These are phyloP conservation scores for Tarenaya hassleriana DNA, from an alignment of 345 rosid genomes.

Conservation along the genomic window DNA sequence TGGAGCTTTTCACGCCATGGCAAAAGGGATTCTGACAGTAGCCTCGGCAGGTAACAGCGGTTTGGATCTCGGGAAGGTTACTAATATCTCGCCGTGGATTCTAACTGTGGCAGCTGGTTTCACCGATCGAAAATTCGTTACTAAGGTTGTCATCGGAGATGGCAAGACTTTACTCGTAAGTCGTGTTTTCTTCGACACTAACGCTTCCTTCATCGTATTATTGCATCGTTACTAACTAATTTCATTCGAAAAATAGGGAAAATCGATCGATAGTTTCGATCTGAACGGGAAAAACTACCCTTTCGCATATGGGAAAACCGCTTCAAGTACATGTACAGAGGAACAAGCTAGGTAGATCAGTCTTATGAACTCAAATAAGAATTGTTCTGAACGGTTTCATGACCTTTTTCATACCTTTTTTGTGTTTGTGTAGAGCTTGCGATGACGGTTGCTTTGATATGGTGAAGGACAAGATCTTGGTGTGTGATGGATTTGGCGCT, in stretches of 20 bases:
- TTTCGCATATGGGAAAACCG: conserved; percentile 22
- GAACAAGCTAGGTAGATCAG: conserved; percentile 18
- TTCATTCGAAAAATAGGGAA: conserved; percentile 19
- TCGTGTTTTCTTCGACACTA: conserved; percentile 1
- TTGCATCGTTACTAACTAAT: neutral
- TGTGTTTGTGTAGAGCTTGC: conserved; percentile 26
- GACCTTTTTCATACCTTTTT: neutral
- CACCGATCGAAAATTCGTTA: conserved; percentile 44
- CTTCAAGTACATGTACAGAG: conserved; percentile 8
- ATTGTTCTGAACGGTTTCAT: too few relatives aligned
- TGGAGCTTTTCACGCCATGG: conserved; percentile 54
- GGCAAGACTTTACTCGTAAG: conserved; percentile 36
- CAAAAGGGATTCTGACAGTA: conserved; percentile 53
- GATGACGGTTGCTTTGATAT: conserved; percentile 21
- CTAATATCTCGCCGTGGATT: conserved; percentile 56
- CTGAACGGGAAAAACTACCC: conserved; percentile 25
- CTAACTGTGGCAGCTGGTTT: conserved; percentile 61
- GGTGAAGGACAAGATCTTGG: conserved; percentile 37
- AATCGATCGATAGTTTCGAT: conserved; percentile 27
- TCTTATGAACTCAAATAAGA: too few relatives aligned
- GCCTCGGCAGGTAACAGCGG: conserved; percentile 48
- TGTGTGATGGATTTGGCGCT: neutral
- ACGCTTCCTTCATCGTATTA: neutral
- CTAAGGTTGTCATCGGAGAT: conserved; percentile 41
- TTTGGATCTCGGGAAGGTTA: conserved; percentile 25